Percentiles rank a stretch among this genome's conserved stretches.
Conservation (phyloP, 345 rosid species). For the Ailanthus altissimus region DNA sequence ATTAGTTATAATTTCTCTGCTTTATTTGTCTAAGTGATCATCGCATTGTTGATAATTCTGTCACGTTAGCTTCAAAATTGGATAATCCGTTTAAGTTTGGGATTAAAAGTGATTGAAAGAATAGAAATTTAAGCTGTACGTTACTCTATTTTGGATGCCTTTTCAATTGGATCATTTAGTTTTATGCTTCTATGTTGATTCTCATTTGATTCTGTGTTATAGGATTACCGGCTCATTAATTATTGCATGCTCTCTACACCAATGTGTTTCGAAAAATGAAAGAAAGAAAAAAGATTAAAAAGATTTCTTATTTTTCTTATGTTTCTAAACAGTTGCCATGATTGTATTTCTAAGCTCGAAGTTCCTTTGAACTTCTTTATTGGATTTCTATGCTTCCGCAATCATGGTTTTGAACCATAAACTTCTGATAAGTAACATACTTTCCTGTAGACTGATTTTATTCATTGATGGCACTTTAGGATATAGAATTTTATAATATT, state of each 20-base stretch:
- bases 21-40: neutral
- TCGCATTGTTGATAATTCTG: neutral
- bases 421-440: neutral
- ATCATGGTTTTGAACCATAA: neutral
- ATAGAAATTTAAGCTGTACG: neutral
- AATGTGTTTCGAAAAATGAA: neutral
- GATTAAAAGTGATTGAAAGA: neutral
- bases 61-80: neutral
- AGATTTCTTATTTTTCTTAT: too few species aligned
- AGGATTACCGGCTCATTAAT: neutral
- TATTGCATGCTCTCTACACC: neutral
- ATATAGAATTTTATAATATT: neutral
- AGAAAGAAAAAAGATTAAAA: neutral
- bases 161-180: neutral
- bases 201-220: neutral
- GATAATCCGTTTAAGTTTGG: neutral
- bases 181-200: neutral
- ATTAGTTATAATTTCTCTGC: neutral
- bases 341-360: neutral
- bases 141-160: neutral
- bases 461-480: neutral
- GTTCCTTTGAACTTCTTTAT: neutral
- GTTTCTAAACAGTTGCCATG: neutral
- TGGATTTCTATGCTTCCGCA: neutral
- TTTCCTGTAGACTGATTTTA: too few species aligned